Conservation (phyloP, 306 rosid genomes). For the Quercus engelmannii region DNA sequence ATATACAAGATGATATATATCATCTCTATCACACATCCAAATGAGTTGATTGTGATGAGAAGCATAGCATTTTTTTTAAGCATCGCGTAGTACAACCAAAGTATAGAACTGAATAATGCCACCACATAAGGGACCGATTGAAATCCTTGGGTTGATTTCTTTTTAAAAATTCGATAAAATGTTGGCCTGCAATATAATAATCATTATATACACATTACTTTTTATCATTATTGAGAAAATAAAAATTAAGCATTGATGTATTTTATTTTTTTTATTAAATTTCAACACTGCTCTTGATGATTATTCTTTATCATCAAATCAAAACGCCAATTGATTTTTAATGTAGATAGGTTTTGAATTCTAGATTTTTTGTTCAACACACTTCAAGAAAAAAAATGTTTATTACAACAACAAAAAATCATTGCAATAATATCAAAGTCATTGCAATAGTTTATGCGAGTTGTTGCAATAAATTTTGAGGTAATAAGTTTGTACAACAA, state of each 20-base stretch:
- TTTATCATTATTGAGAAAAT: not conserved
- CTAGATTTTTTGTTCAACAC: too few species aligned
- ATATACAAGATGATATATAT: constrained; percentile 60
- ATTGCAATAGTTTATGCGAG: too few species aligned
- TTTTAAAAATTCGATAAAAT: constrained; percentile 62
- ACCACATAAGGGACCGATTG: constrained; percentile 82
- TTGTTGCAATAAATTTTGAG: too few species aligned
- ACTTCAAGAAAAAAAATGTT: too few species aligned
- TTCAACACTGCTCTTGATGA: too few species aligned
- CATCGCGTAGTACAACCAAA: constrained; percentile 73
- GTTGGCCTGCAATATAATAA: constrained; percentile 50
- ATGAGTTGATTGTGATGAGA: constrained; percentile 80
- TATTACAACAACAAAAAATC: too few species aligned
- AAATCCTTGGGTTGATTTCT: constrained; percentile 77
- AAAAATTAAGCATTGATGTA: not conserved
- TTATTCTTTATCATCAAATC: too few species aligned
- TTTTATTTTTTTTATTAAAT: too few species aligned
- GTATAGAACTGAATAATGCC: constrained; percentile 74
- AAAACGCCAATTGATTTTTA: too few species aligned
- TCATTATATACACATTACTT: not conserved
- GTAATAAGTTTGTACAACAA: too few species aligned
- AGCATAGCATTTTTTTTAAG: constrained; percentile 53
- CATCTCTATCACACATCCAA: constrained; percentile 59
- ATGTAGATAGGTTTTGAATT: too few species aligned
- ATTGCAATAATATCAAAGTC: too few species aligned